Percentiles rank a stretch among this genome's conserved stretches.
These are phyloP conservation scores for Malassezia vespertilionis DNA, from an alignment of 1,284 basidiomycete genomes.

Conservation along the genomic window DNA sequence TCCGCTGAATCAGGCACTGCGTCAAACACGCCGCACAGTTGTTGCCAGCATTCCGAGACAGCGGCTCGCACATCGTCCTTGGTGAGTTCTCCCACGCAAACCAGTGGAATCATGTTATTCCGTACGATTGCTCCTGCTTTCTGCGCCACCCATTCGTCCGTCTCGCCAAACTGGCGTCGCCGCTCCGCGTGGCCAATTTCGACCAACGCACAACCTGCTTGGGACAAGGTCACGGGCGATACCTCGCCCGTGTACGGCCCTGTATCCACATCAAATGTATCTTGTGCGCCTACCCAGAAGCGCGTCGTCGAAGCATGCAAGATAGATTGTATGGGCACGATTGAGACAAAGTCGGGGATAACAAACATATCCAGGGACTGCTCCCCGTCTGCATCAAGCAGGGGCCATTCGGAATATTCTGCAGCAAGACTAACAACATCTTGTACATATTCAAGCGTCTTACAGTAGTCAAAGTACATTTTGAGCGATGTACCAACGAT, in stretches of 20 bases:
- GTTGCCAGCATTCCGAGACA: constrained; percentile 33
- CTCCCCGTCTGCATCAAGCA: background rate
- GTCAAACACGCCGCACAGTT: constrained; percentile 27
- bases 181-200: constrained; percentile 42
- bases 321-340: constrained; percentile 17
- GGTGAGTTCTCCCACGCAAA: constrained; percentile 36
- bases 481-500: constrained; percentile 41
- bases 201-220: constrained; percentile 31
- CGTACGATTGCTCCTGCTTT: constrained; percentile 26
- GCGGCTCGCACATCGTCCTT: constrained; percentile 22
- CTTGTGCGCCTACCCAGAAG: constrained; percentile 33
- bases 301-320: constrained; percentile 11
- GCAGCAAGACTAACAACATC: background rate
- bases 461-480: constrained; percentile 41
- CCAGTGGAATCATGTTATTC: constrained; percentile 32
- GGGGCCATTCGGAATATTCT: constrained; percentile 5
- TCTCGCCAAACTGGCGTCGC: constrained; percentile 33
- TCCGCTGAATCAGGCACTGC: constrained; percentile 12
- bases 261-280: constrained; percentile 26
- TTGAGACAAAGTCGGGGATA: constrained; percentile 39
- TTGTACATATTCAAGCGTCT: constrained; percentile 18
- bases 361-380: constrained; percentile 28
- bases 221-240: constrained; percentile 29
- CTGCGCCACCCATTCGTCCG: constrained; percentile 28
- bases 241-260: constrained; percentile 41